Evolutionary conservation across 1,284 basidiomycete genomes (phyloP), one percentile per base, ranked within the genome.

Genomic region (Ceratobasidium sp.): DNA sequence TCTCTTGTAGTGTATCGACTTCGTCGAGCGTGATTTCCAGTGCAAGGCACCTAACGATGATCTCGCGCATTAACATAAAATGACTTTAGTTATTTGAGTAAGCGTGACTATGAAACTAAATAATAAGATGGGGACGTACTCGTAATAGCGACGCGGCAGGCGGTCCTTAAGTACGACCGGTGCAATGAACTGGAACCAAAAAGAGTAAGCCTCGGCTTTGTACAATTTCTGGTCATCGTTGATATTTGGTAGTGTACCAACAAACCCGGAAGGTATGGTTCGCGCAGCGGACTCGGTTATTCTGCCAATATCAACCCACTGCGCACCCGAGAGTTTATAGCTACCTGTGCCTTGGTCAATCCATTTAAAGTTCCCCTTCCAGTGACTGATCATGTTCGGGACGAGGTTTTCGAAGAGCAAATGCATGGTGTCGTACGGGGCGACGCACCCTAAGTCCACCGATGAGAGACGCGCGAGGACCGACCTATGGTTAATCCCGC

Each of bases 111-210:
- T n/a, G n/a, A n/a, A 41, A 41, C 6, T 4, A 11, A 11, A 41
- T 11, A 41, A 41, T 41, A 86, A n/a, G n/a, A n/a, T n/a, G n/a
- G n/a, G 62, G 73, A 87, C 86, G 76, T 87, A 86, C 7, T 85
- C 86, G 71, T 85, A 87, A 56, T 78, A 79, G 1, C n/a, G 51
- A 0, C 81, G 64, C 6, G 81, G 82, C 47, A 82, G 81, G 0
- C 79, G 77, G 0, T 77, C 29, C 1, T 65, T 65, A 0, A 87
- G 82, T 0, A 87, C 78, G 2, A 83, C 78, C 0, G 85, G 86
- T 0, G 78, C 84, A 7, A 88, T 57, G 75, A 83, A 86, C 22
- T 80, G 78, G 1, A 78, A 80, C 84, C 84, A 87, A 64, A 86
- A 81, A 0, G 82, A 82, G 78, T 83, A 84, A 0, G 76, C 76